Conservation (phyloP, 441 rosid genomes). For the Adansonia rubrostipa region DNA sequence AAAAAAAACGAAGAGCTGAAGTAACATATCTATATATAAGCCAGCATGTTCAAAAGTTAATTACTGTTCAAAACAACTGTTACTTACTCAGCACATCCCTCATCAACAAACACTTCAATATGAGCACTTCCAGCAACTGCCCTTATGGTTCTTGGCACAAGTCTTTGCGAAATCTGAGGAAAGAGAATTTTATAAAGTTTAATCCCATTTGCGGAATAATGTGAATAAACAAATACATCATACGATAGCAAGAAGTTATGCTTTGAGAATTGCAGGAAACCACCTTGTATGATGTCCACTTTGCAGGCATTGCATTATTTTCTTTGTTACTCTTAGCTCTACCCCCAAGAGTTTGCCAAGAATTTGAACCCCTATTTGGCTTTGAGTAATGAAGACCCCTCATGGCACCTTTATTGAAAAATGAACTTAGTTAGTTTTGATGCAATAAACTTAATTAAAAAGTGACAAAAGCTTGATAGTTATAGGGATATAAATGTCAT, state of each 20-base stretch:
- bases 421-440: too few relatives aligned
- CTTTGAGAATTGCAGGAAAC: constrained; percentile 5
- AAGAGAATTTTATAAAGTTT: neutral
- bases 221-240: neutral
- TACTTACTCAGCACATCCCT: constrained; percentile 65
- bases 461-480: too few relatives aligned
- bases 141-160: constrained; percentile 43
- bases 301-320: constrained; percentile 67
- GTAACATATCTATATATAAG: neutral
- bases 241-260: neutral
- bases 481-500: too few relatives aligned
- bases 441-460: too few relatives aligned
- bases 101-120: constrained; percentile 81
- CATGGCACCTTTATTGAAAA: too few relatives aligned
- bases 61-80: neutral
- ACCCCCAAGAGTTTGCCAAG: constrained; percentile 70
- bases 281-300: constrained; percentile 80
- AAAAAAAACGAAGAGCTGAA: too few relatives aligned
- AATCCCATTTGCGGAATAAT: neutral
- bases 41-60: neutral
- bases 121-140: constrained; percentile 37
- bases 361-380: constrained; percentile 48
- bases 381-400: constrained; percentile 45
- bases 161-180: constrained; percentile 65
- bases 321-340: constrained; percentile 89